Conservation (phyloP, 257 asterid species). For the Sherardia arvensis region DNA sequence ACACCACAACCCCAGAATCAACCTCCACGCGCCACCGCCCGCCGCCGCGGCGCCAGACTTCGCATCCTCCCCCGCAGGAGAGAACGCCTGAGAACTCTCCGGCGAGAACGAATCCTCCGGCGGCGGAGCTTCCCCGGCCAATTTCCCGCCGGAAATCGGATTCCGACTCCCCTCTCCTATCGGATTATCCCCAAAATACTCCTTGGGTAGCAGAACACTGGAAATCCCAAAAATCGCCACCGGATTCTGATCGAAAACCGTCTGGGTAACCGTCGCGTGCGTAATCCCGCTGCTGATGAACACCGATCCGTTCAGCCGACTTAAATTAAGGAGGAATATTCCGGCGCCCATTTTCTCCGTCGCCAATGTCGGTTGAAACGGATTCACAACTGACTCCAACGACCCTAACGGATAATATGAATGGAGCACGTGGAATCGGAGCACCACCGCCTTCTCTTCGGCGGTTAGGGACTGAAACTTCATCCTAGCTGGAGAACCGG, state of each 20-base stretch:
- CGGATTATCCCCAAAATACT: slow-evolving; percentile 56
- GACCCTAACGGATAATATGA: slow-evolving; percentile 79
- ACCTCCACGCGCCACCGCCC: slow-evolving; percentile 7
- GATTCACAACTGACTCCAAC: slow-evolving; percentile 67
- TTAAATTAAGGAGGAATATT: slow-evolving; percentile 62
- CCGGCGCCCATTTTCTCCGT: slow-evolving; percentile 77
- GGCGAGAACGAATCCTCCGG: slow-evolving; percentile 47
- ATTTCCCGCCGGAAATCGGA: slow-evolving; percentile 28
- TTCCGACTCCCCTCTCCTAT: slow-evolving; percentile 33
- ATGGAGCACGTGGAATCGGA: slow-evolving; percentile 72
- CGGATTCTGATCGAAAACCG: slow-evolving; percentile 87
- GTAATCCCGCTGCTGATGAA: slow-evolving; percentile 68
- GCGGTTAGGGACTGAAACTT: slow-evolving; percentile 69
- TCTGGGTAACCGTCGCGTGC: slow-evolving; percentile 67
- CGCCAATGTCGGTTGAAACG: slow-evolving; percentile 79
- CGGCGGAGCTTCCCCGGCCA: slow-evolving; percentile 40
- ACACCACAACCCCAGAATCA: slow-evolving; percentile 40
- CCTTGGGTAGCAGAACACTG: slow-evolving; percentile 58
- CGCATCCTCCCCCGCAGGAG: slow-evolving; percentile 48
- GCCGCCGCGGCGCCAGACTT: slow-evolving; percentile 26
- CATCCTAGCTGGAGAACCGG: slow-evolving; percentile 52
- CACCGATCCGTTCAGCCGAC: slow-evolving; percentile 66
- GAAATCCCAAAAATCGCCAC: slow-evolving; percentile 85
- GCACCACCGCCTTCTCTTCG: slow-evolving; percentile 54
- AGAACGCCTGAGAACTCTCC: slow-evolving; percentile 30